A percentile compares a stretch with the other conserved stretches of the same genome.
Conservation (phyloP, 805 yeast species). For the Starmera dryadoides region DNA sequence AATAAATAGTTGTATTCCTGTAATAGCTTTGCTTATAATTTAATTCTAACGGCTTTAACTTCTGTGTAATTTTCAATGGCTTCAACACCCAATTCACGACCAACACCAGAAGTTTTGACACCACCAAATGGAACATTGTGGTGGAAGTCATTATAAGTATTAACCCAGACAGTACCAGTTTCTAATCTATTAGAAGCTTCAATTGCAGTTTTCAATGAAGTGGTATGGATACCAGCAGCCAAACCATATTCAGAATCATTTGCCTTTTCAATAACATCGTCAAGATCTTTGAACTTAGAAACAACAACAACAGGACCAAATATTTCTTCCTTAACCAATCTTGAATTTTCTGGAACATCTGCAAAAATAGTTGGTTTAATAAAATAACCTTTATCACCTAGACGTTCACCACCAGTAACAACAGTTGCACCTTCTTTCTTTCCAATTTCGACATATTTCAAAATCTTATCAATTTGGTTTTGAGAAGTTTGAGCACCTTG, state of each 20-base stretch:
- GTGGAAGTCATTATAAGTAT: slow-evolving; percentile 83
- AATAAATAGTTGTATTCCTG: too few relatives aligned
- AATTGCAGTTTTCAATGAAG: slow-evolving; percentile 56
- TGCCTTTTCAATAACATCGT: slow-evolving; percentile 67
- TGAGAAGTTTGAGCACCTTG: slow-evolving; percentile 75
- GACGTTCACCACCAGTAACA: slow-evolving; percentile 76
- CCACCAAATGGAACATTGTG: slow-evolving; percentile 90
- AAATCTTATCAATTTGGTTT: slow-evolving; percentile 57
- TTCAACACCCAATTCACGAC: slow-evolving; percentile 86
- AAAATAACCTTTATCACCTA: slow-evolving; percentile 64
- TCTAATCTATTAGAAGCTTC: slow-evolving; percentile 59
- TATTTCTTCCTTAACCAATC: slow-evolving; percentile 81
- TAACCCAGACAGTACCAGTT: slow-evolving; percentile 81
- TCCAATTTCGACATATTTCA: slow-evolving; percentile 58
- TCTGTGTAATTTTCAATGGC: slow-evolving; percentile 80
- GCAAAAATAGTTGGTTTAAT: slow-evolving; percentile 81
- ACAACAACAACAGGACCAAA: slow-evolving; percentile 86
- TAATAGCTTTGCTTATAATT: too few relatives aligned
- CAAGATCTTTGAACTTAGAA: slow-evolving; percentile 62
- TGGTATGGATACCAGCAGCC: slow-evolving; percentile 84
- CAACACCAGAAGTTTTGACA: slow-evolving; percentile 78
- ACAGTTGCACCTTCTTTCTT: slow-evolving; percentile 62
- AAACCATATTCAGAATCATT: slow-evolving; percentile 77
- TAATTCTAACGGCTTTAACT: slow-evolving; percentile 69
- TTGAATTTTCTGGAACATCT: slow-evolving; percentile 67